Conservation (phyloP, 495 filamentous ascomycete genomes). For the Cryomyces minteri region DNA sequence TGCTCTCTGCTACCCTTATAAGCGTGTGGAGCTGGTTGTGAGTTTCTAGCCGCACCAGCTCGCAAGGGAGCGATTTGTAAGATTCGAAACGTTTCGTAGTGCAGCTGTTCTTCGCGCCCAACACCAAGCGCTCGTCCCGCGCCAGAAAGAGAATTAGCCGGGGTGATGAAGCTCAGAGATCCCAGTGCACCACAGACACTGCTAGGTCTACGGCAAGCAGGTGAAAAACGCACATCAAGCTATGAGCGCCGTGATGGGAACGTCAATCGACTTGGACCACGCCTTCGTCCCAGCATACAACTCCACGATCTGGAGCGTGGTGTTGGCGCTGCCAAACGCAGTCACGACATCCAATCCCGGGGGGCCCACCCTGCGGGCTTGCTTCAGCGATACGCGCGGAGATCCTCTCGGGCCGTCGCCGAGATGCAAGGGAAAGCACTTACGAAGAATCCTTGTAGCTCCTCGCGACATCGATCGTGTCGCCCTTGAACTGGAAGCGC, state of each 20-base stretch:
- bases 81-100: too few relatives aligned
- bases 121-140: too few relatives aligned
- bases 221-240: not conserved
- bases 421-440: not conserved
- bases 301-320: not conserved
- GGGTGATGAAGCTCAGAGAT: too few relatives aligned
- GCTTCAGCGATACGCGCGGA: not conserved
- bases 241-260: not conserved
- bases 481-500: conserved; percentile 1
- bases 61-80: too few relatives aligned
- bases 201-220: too few relatives aligned
- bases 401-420: not conserved
- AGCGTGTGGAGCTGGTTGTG: too few relatives aligned
- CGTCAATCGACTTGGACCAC: not conserved
- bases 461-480: conserved; percentile 1
- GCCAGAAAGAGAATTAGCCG: too few relatives aligned
- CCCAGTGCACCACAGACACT: too few relatives aligned
- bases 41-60: too few relatives aligned
- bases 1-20: too few relatives aligned
- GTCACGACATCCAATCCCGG: not conserved
- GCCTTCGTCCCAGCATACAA: not conserved
- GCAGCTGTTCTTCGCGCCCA: too few relatives aligned
- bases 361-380: not conserved
- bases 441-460: conserved; percentile 3
- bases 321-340: not conserved